Conservation (phyloP, 75 land plant genomes). For the Ceratopteris richardii region DNA sequence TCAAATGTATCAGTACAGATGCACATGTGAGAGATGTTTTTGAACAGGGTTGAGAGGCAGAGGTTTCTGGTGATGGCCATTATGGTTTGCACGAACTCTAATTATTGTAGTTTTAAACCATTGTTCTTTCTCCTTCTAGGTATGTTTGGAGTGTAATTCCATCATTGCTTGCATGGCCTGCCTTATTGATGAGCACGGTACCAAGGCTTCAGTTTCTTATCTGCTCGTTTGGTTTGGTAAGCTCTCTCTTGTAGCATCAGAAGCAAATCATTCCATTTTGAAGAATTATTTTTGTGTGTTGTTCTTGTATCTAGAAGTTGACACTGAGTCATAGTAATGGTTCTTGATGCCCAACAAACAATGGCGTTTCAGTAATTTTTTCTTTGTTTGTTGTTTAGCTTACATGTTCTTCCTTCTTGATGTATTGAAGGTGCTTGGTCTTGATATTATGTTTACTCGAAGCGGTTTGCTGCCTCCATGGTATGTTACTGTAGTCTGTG, state of each 20-base stretch:
- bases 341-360: neutral
- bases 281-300: neutral
- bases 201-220: constrained; percentile 21
- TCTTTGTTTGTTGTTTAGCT: too few species aligned
- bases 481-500: constrained; percentile 1
- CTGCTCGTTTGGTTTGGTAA: constrained; percentile 22
- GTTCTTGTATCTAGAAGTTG: neutral
- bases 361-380: too few species aligned
- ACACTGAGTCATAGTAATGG: neutral
- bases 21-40: too few species aligned
- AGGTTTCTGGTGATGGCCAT: too few species aligned
- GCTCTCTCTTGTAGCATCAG: neutral
- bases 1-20: too few species aligned
- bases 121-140: constrained; percentile 1
- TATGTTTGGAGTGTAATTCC: constrained; percentile 36
- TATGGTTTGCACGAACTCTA: too few species aligned
- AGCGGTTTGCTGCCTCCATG: constrained; percentile 16
- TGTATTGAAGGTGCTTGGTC: constrained; percentile 21
- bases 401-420: too few species aligned
- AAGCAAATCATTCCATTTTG: neutral
- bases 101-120: too few species aligned
- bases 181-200: constrained; percentile 17
- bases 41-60: too few species aligned
- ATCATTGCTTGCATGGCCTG: constrained; percentile 28
- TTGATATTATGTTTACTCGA: constrained; percentile 16